Percentiles rank a stretch among this genome's conserved stretches.
These are phyloP conservation scores for Chlorociboria aeruginascens DNA, from an alignment of 495 filamentous ascomycete genomes.

Conservation along the genomic window DNA sequence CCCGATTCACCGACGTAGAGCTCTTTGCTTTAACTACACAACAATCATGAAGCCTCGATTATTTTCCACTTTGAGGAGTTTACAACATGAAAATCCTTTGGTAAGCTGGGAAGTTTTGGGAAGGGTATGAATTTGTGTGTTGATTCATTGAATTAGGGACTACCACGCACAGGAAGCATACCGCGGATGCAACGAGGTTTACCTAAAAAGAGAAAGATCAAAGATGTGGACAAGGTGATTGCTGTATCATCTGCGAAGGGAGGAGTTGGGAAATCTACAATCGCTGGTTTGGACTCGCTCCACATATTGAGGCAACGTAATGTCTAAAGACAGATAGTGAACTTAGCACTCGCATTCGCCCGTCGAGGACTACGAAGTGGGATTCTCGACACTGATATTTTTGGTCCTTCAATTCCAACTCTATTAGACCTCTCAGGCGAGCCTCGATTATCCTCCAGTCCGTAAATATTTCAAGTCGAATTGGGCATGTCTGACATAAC, in stretches of 20 bases:
- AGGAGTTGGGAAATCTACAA: slow-evolving; percentile 90
- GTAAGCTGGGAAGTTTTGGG: slow-evolving; percentile 31
- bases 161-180: slow-evolving; percentile 68
- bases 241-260: slow-evolving; percentile 94
- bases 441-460: slow-evolving; percentile 55
- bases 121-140: not conserved
- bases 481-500: slow-evolving; percentile 8
- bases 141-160: slow-evolving; percentile 42
- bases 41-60: slow-evolving; percentile 40
- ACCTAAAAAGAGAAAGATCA: slow-evolving; percentile 67
- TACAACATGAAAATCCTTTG: slow-evolving; percentile 87
- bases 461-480: slow-evolving; percentile 16
- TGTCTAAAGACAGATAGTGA: slow-evolving; percentile 38
- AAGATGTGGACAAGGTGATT: slow-evolving; percentile 72
- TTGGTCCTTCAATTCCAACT: slow-evolving; percentile 89
- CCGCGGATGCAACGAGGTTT: slow-evolving; percentile 76
- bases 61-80: slow-evolving; percentile 49
- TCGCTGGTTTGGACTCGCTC: slow-evolving; percentile 46
- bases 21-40: not conserved
- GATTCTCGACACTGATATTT: slow-evolving; percentile 92
- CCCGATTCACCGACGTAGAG: slow-evolving; percentile 3
- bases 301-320: not conserved
- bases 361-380: slow-evolving; percentile 68
- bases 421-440: slow-evolving; percentile 69
- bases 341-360: slow-evolving; percentile 77